Evolutionary conservation across 345 rosid species (phyloP).

Genomic region (Physaria fendleri): DNA sequence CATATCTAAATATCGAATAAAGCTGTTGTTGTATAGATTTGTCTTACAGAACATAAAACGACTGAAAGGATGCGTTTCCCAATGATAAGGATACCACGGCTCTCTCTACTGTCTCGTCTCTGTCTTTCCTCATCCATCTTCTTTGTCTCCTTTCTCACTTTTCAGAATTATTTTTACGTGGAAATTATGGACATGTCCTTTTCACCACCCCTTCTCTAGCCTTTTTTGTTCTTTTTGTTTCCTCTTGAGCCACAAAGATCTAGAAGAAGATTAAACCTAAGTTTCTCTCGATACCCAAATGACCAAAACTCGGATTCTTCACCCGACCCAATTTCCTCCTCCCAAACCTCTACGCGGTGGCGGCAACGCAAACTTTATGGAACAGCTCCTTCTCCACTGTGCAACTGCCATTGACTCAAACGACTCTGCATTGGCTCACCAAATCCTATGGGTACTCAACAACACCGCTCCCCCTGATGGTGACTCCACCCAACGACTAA

Average conservation of each 20-base stretch:
- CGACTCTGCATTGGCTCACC: conserved; percentile 75
- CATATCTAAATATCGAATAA: not conserved
- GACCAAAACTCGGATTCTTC: conserved; percentile 42
- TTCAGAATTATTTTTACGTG: conserved; percentile 4
- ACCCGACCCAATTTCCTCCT: conserved; percentile 37
- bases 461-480: conserved; percentile 83
- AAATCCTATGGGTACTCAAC: conserved; percentile 83
- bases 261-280: not conserved
- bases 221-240: conserved; percentile 21
- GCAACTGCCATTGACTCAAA: conserved; percentile 80
- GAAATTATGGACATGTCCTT: conserved; percentile 9
- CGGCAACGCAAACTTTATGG: conserved; percentile 87
- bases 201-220: conserved; percentile 11
- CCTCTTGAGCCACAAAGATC: conserved; percentile 1
- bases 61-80: conserved; percentile 21
- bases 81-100: conserved; percentile 21
- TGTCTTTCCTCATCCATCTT: conserved; percentile 21
- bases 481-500: conserved; percentile 72
- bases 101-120: conserved; percentile 20
- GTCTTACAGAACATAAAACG: conserved; percentile 19
- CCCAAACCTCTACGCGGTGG: conserved; percentile 35
- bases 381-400: conserved; percentile 79
- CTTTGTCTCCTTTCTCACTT: conserved; percentile 24
- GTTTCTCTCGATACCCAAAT: conserved; percentile 19
- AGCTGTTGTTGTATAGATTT: not conserved